Conservation (phyloP, 306 rosid species). For the Cicer judaicum region DNA sequence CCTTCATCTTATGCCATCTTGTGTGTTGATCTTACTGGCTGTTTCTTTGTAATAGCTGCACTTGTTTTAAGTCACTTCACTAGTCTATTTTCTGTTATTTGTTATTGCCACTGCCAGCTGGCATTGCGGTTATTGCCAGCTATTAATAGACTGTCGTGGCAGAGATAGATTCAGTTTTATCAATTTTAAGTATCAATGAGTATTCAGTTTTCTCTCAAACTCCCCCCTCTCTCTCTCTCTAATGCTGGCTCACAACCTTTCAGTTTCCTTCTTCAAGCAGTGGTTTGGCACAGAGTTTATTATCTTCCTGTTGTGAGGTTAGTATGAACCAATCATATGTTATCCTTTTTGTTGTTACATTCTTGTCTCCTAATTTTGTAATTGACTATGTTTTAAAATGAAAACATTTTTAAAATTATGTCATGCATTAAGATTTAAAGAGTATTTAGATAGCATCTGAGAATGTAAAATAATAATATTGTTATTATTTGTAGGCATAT, state of each 20-base stretch:
- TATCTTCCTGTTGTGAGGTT: slow-evolving; percentile 87
- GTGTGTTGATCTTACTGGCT: slow-evolving; percentile 45
- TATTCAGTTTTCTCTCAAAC: background rate
- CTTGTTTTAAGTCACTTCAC: background rate
- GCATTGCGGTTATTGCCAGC: no score
- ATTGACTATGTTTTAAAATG: background rate
- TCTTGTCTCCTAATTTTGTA: slow-evolving; percentile 5
- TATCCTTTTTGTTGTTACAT: slow-evolving; percentile 21
- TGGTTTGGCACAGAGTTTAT: slow-evolving; percentile 72
- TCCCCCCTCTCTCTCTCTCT: background rate
- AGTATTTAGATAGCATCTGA: slow-evolving; percentile 13
- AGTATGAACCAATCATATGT: slow-evolving; percentile 40
- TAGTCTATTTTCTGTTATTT: background rate
- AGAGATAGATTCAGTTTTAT: slow-evolving; percentile 11
- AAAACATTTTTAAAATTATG: background rate
- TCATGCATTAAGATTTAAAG: background rate
- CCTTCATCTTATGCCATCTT: slow-evolving; percentile 38
- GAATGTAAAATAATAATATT: slow-evolving; percentile 15
- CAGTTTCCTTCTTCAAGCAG: slow-evolving; percentile 69
- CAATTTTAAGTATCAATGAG: background rate
- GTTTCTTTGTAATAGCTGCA: slow-evolving; percentile 2
- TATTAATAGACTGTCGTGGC: background rate
- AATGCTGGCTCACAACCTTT: slow-evolving; percentile 40
- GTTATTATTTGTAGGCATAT: background rate
- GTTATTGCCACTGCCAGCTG: background rate